Evolutionary conservation across 306 rosid genomes (phyloP).

Genomic region (Cicer yamashitae): DNA sequence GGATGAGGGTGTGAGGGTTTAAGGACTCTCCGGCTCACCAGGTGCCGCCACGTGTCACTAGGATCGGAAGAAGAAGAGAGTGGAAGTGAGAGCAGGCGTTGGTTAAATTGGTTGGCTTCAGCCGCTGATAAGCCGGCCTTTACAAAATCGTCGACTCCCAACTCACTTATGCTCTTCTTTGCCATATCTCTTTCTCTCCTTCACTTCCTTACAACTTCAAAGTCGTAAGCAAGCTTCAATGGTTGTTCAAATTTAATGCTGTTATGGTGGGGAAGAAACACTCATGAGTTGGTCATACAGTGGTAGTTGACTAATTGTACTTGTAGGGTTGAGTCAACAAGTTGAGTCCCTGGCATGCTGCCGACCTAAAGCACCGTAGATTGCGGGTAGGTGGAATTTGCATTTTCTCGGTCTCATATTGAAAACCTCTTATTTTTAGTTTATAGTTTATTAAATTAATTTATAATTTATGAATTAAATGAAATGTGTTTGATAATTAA

Average conservation of each 20-base stretch:
- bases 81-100: background rate
- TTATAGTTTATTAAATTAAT: no score
- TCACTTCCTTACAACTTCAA: background rate
- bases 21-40: constrained; percentile 59
- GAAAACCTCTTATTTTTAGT: no score
- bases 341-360: background rate
- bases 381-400: background rate
- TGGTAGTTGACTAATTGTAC: background rate
- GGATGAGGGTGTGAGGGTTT: constrained; percentile 72
- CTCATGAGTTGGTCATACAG: background rate
- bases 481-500: no score
- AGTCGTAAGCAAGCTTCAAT: background rate
- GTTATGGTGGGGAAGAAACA: background rate
- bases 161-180: constrained; percentile 53
- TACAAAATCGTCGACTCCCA: constrained; percentile 58
- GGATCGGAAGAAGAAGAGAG: constrained; percentile 41
- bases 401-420: no score
- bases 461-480: no score
- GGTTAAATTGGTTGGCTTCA: constrained; percentile 56
- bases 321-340: background rate
- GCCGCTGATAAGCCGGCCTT: constrained; percentile 54
- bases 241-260: background rate
- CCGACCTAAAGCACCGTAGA: background rate
- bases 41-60: constrained; percentile 55
- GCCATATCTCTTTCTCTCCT: constrained; percentile 40